Conservation (phyloP, 2,329 filamentous ascomycete genomes). For the Bipolaris gigantea region DNA sequence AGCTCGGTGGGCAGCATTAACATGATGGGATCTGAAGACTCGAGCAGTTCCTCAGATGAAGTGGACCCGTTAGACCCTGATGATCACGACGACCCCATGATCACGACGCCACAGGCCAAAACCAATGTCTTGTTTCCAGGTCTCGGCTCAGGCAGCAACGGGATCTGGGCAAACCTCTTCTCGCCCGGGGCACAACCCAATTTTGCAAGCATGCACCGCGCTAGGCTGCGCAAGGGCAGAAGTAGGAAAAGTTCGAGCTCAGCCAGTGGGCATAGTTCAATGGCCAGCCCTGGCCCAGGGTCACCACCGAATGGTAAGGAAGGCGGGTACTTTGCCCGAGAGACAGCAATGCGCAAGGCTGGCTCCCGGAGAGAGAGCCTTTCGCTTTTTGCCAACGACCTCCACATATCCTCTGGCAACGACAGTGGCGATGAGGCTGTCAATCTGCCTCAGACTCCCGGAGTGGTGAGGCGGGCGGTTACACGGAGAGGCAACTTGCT, state of each 20-base stretch:
- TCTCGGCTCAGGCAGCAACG: slow-evolving; percentile 49
- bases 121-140: slow-evolving; percentile 50
- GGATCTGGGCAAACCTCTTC: slow-evolving; percentile 65
- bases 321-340: slow-evolving; percentile 58
- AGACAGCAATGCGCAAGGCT: slow-evolving; percentile 52
- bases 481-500: slow-evolving; percentile 86
- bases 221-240: slow-evolving; percentile 59
- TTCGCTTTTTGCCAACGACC: slow-evolving; percentile 84
- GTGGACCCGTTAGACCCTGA: slow-evolving; percentile 53
- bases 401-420: slow-evolving; percentile 77
- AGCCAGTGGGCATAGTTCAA: slow-evolving; percentile 70
- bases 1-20: slow-evolving; percentile 81
- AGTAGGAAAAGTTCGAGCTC: slow-evolving; percentile 69
- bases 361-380: slow-evolving; percentile 79
- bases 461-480: slow-evolving; percentile 79
- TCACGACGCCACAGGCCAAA: slow-evolving; percentile 80
- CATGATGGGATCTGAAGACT: slow-evolving; percentile 78
- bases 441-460: slow-evolving; percentile 58
- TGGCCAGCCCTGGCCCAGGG: slow-evolving; percentile 68
- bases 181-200: slow-evolving; percentile 71
- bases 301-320: slow-evolving; percentile 70
- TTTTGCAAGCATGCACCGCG: slow-evolving; percentile 76
- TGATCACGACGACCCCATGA: slow-evolving; percentile 67
- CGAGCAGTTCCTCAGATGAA: slow-evolving; percentile 66
- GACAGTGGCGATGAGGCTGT: slow-evolving; percentile 74